Evolutionary conservation across 805 yeast species (phyloP), one percentile per base, ranked within the genome.

Genomic region (Kuraishia capsulata): DNA sequence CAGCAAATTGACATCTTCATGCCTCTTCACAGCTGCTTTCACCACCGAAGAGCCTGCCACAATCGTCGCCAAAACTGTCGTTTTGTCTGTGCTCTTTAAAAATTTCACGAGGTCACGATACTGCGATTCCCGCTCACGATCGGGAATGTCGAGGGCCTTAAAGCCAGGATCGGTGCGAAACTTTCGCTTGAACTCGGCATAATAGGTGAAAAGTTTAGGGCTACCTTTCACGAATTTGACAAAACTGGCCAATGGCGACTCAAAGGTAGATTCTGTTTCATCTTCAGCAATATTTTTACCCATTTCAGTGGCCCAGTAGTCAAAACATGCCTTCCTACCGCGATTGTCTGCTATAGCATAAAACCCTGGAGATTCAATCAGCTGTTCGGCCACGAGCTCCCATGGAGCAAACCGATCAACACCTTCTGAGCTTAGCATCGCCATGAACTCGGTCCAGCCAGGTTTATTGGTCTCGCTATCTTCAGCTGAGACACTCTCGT

Each of bases 111-210:
- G 42, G 24, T 40, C 41, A 35, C 41, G 41, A 42, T 47, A 49
- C 8, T 44, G 37, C 3, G 29, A 36, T 20, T 49, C 50, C n/a
- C 44, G 42, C 24, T 30, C 33, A 31, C 39, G 39, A 20, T 51
- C 53, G 4, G 42, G 34, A 20, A 32, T 23, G 4, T 31, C 30
- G 35, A n/a, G 43, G n/a, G 4, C 21, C 32, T 40, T 38, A 30
- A 37, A 50, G 42, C n/a, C 40, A 4, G 44, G 37, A 25, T 38
- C 31, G 8, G 26, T 35, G 20, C 45, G 42, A 37, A 36, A 44
- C 31, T 45, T 44, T 6, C 57, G 38, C 38, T 51, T 53, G 40
- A 56, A 51, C 20, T 57, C 62, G 10, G 53, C 48, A 42, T 47
- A 57, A 40, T 45, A 52, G 24, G 45, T 49, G 5, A 44, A 46